Conservation (phyloP, 2,329 filamentous ascomycete species). For the Xylariaceae sp. region DNA sequence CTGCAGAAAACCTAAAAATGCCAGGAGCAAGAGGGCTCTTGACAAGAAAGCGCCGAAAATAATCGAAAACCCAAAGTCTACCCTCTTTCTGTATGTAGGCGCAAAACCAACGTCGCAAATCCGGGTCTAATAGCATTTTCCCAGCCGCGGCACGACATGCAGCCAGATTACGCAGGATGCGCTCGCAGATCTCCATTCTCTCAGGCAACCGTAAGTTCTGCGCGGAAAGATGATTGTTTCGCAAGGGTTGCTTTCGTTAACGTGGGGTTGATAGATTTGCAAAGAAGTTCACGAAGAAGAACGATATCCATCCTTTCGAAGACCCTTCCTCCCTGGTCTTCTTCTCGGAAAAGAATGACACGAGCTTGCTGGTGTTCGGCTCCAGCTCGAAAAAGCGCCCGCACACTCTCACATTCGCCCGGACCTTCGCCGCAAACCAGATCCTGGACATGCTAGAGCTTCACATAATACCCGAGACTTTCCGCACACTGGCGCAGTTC, state of each 20-base stretch:
- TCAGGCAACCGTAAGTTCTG: slow-evolving; percentile 61
- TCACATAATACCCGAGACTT: slow-evolving; percentile 69
- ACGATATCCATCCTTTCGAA: slow-evolving; percentile 90
- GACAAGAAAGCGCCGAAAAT: slow-evolving; percentile 88
- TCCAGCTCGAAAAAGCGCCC: slow-evolving; percentile 90
- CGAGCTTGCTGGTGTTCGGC: slow-evolving; percentile 77
- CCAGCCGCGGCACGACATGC: slow-evolving; percentile 68
- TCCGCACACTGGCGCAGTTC: slow-evolving; percentile 67
- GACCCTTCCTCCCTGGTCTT: slow-evolving; percentile 85
- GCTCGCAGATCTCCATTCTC: slow-evolving; percentile 74
- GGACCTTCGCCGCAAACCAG: slow-evolving; percentile 73
- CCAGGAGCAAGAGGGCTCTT: slow-evolving; percentile 89
- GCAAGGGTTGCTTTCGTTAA: neutral
- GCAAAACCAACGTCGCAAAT: neutral
- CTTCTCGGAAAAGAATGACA: slow-evolving; percentile 94
- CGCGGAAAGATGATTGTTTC: slow-evolving; percentile 42
- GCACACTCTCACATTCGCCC: slow-evolving; percentile 75
- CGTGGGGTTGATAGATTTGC: slow-evolving; percentile 41
- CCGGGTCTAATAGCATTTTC: slow-evolving; percentile 10
- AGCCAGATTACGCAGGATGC: slow-evolving; percentile 79
- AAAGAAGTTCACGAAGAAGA: slow-evolving; percentile 96
- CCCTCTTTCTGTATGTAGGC: slow-evolving; percentile 65
- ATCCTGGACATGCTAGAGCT: slow-evolving; percentile 94
- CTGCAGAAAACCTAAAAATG: slow-evolving; percentile 57
- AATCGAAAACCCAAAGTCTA: slow-evolving; percentile 83